phyloP scores from a whole-genome alignment of 208 protist species.

The Entamoeba histolytica region DNA sequence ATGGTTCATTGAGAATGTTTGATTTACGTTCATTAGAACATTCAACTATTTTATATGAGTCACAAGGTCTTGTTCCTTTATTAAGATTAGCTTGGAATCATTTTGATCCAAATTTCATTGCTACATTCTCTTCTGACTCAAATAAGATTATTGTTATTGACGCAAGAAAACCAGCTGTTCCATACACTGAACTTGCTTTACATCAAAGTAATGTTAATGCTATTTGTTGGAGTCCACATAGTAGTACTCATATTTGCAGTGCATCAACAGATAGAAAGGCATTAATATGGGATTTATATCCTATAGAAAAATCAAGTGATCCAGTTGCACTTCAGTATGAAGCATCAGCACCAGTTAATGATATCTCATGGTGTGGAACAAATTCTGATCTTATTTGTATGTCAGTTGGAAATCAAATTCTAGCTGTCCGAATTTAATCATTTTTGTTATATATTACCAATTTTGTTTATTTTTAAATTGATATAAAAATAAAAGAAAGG shows the following conservation, averaged over 20 bases:
- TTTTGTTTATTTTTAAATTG: too few relatives aligned
- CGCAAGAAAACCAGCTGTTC: background rate
- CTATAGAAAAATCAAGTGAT: background rate
- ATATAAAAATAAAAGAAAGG: too few relatives aligned
- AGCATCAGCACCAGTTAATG: background rate
- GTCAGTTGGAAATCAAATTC: background rate
- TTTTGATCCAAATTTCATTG: constrained; percentile 1
- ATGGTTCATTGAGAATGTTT: constrained; percentile 22
- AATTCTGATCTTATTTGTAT: background rate
- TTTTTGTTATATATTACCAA: too few relatives aligned
- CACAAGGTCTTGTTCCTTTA: background rate
- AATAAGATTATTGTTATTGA: background rate
- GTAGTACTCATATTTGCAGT: background rate
- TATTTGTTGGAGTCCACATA: background rate
- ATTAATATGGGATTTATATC: background rate
- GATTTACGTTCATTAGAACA: constrained; percentile 1
- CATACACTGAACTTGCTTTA: background rate
- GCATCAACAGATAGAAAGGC: background rate
- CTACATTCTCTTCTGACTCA: background rate
- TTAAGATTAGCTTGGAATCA: background rate
- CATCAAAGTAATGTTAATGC: constrained; percentile 5
- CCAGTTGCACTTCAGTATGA: background rate
- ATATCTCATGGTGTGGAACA: background rate
- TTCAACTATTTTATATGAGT: constrained; percentile 14
- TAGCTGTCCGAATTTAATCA: background rate